Conservation (phyloP, 768 basidiomycete genomes). For the Serendipita sp. region DNA sequence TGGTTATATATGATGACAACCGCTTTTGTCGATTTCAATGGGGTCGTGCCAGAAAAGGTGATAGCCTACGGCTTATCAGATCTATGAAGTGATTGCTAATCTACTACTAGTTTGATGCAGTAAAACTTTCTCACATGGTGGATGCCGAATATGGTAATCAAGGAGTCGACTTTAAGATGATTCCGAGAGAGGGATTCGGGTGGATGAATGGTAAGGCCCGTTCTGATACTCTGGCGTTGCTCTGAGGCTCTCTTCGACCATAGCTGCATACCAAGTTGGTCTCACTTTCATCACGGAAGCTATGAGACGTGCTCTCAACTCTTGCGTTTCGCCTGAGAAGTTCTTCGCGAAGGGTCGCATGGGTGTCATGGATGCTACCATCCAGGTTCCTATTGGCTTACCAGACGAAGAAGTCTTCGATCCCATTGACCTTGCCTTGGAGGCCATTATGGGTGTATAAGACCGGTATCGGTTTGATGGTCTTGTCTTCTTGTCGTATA, state of each 20-base stretch:
- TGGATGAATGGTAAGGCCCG: constrained; percentile 82
- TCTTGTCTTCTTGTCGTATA: background rate
- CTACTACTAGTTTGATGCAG: constrained; percentile 66
- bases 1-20: constrained; percentile 99
- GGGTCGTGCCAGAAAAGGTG: constrained; percentile 93
- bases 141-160: constrained; percentile 96
- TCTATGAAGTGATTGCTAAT: constrained; percentile 5
- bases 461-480: background rate
- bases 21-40: constrained; percentile 92
- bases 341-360: constrained; percentile 36
- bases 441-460: constrained; percentile 2
- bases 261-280: constrained; percentile 94
- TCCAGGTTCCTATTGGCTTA: background rate
- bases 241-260: constrained; percentile 7
- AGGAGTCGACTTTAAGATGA: constrained; percentile 94
- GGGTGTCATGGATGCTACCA: background rate
- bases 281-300: constrained; percentile 81
- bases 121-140: constrained; percentile 85
- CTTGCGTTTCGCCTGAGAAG: constrained; percentile 84
- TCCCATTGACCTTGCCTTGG: constrained; percentile 1
- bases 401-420: constrained; percentile 5
- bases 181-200: constrained; percentile 93
- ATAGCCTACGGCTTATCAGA: constrained; percentile 6
- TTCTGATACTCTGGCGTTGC: background rate
- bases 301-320: constrained; percentile 89